These are phyloP conservation scores for Toxicodendron radicans DNA, from an alignment of 345 rosid species.

Conservation along the genomic window DNA sequence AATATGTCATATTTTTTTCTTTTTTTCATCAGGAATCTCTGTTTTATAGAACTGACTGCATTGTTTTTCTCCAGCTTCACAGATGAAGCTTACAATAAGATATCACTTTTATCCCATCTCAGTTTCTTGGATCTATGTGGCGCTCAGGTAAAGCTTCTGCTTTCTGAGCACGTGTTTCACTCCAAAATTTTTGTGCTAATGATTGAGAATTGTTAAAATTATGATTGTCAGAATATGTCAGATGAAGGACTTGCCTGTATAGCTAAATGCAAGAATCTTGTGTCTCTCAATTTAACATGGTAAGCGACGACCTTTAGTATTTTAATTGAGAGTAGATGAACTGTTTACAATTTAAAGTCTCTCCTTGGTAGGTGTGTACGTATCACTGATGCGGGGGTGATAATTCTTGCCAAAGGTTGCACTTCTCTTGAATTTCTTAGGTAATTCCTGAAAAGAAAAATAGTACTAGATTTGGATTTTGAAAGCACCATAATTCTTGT, in stretches of 20 bases:
- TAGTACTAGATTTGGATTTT: background rate
- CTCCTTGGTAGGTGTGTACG: conserved; percentile 67
- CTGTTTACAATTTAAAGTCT: conserved; percentile 14
- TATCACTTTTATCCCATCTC: conserved; percentile 54
- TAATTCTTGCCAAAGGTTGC: conserved; percentile 73
- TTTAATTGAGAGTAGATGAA: conserved; percentile 12
- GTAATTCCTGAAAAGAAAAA: conserved; percentile 31
- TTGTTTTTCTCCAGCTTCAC: conserved; percentile 57
- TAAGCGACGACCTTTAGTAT: conserved; percentile 27
- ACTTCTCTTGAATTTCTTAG: conserved; percentile 78
- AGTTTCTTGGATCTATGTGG: conserved; percentile 90
- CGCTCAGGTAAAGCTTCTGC: conserved; percentile 62
- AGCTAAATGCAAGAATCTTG: conserved; percentile 71
- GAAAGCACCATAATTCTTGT: background rate
- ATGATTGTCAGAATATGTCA: conserved; percentile 68
- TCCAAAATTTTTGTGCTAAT: conserved; percentile 3
- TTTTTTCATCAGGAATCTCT: background rate
- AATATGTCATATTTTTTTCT: background rate
- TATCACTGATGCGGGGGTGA: conserved; percentile 73
- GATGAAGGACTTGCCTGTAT: conserved; percentile 75
- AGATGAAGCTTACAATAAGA: conserved; percentile 68
- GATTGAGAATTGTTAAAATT: conserved; percentile 10
- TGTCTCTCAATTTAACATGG: conserved; percentile 87
- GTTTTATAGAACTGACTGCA: conserved; percentile 15
- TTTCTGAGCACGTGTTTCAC: background rate